Conservation (phyloP, 352 stramenopile species). For the Phytophthora ohioensis region DNA sequence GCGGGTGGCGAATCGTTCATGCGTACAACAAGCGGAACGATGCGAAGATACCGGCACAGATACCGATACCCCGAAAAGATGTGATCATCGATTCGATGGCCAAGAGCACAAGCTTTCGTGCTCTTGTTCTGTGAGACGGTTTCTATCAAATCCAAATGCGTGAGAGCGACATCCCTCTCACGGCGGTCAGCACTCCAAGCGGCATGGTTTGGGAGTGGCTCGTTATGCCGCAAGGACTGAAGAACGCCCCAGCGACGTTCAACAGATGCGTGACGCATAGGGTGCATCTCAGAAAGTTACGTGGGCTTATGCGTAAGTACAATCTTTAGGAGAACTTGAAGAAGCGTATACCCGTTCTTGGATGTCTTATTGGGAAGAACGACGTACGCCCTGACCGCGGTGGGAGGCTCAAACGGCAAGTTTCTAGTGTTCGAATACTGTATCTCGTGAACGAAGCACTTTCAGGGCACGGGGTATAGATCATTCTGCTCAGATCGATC, state of each 20-base stretch:
- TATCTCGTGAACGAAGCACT: too few relatives aligned
- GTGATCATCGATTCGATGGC: not conserved
- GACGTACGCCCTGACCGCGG: not conserved
- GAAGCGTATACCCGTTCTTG: conserved; percentile 4
- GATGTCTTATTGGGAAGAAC: too few relatives aligned
- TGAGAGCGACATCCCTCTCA: conserved; percentile 14
- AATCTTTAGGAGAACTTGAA: not conserved
- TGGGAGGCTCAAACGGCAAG: too few relatives aligned
- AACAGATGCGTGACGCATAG: not conserved
- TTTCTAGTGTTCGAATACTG: too few relatives aligned
- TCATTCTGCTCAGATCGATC: too few relatives aligned
- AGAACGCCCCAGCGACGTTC: not conserved
- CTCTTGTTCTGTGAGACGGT: conserved; percentile 6
- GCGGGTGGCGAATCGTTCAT: too few relatives aligned
- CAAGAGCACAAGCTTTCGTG: not conserved
- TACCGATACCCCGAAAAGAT: too few relatives aligned
- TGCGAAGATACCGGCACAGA: too few relatives aligned
- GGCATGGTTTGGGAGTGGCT: not conserved
- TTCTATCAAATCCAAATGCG: conserved; percentile 15
- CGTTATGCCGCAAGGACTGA: not conserved
- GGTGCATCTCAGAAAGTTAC: conserved; percentile 3
- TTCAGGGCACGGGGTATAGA: too few relatives aligned
- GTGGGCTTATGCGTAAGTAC: not conserved
- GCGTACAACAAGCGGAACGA: too few relatives aligned
- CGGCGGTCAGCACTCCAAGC: not conserved